Percentiles rank a stretch among this genome's conserved stretches.
These are phyloP conservation scores for Boletus edulis DNA, from an alignment of 768 basidiomycete species.

Conservation along the genomic window DNA sequence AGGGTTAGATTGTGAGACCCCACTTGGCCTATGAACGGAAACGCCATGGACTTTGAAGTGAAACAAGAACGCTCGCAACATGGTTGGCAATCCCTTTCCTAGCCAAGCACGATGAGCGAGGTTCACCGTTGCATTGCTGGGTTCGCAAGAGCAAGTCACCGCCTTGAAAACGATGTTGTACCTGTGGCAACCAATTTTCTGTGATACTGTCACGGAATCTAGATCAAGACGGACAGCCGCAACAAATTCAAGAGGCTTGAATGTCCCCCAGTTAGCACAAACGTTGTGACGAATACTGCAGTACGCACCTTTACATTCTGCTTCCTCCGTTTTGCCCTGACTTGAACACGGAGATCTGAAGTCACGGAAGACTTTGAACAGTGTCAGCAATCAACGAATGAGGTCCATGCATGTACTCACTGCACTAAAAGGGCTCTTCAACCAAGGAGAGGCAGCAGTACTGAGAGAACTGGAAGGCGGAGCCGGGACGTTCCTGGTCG, in stretches of 20 bases:
- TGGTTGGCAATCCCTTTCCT: conserved; percentile 40
- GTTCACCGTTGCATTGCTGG: conserved; percentile 46
- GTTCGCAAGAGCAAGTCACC: conserved; percentile 39
- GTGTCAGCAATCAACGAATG: conserved; percentile 2
- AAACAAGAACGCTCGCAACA: conserved; percentile 48
- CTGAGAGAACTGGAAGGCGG: conserved; percentile 3
- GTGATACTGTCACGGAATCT: conserved; percentile 45
- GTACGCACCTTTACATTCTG: conserved; percentile 16
- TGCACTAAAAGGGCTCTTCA: conserved; percentile 26
- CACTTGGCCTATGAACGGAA: conserved; percentile 43
- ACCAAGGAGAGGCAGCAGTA: conserved; percentile 21
- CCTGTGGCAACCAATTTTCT: conserved; percentile 32
- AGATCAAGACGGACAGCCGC: conserved; percentile 43
- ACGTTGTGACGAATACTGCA: background rate
- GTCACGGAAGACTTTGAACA: conserved; percentile 14
- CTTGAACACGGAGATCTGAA: conserved; percentile 14
- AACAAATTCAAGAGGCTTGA: conserved; percentile 31
- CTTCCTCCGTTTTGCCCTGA: conserved; percentile 16
- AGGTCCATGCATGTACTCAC: conserved; percentile 13
- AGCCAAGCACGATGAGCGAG: conserved; percentile 51
- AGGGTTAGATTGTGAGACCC: conserved; percentile 27
- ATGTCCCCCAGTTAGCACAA: background rate
- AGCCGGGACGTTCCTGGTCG: conserved; percentile 1
- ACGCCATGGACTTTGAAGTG: conserved; percentile 41
- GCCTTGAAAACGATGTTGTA: conserved; percentile 46